Evolutionary conservation across 768 basidiomycete species (phyloP), one percentile per base, ranked within the genome.

Genomic region (Agrocybe praecox): DNA sequence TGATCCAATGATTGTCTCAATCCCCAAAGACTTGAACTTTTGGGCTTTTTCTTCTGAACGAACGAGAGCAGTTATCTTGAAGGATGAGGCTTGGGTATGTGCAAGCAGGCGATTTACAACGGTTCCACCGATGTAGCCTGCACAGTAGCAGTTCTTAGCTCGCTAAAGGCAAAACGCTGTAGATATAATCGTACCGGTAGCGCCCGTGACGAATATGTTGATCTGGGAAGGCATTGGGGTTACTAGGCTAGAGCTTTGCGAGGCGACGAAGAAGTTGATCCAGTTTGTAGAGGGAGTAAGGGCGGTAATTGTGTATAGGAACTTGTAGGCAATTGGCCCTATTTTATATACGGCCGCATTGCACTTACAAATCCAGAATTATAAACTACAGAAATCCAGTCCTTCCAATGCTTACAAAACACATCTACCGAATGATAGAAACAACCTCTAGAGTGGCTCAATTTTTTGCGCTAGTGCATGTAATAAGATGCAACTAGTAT

Each of bases 81-180:
- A 73, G 0, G 67, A 65, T 12, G 61, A 26, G 23, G 65, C 59
- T 6, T 76, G 64, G 2, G 73, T 69, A 55, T 75, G 78, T 11
- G 57, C 56, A 9, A 83, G 64, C 24, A 82, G 68, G 42, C 71
- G 76, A 2, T 65, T 43, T 23, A 82, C 68, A 34, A 80, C 72
- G 22, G 74, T 60, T 18, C 79, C 80, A 2, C 80, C 81, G 48
- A 82, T 71, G 59, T 79, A 81, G n/a, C 80, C 80, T 79, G 46
- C 19, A 15, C 32, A 42, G 11, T 3, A 23, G 26, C 42, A 17
- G 44, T 12, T 12, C 4, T 40, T 14, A 40, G 26, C 26, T 29
- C 9, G 15, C 18, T 34, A 46, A 19, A 2, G 17, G 53, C n/a
- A 11, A 49, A 12, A 18, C 15, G 34, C 42, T 1, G 23, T 34